Evolutionary conservation across 352 stramenopile species (phyloP).

Genomic region (Blastocystis sp.): DNA sequence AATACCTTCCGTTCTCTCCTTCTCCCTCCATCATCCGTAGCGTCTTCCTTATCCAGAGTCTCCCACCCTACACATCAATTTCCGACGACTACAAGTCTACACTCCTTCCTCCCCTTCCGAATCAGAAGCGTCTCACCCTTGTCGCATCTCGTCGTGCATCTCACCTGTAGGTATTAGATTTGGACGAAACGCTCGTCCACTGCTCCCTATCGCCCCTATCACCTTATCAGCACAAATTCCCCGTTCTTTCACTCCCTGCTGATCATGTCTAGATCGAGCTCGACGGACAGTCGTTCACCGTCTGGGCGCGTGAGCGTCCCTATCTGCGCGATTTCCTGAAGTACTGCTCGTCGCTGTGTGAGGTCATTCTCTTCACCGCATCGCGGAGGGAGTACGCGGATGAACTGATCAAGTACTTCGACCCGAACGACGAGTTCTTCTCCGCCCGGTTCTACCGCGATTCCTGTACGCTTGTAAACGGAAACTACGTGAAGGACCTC

Average conservation of each 20-base stretch:
- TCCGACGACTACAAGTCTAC: too few relatives aligned
- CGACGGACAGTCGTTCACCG: not conserved
- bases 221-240: not conserved
- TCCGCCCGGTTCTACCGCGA: slow-evolving; percentile 26
- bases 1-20: slow-evolving; percentile 3
- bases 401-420: slow-evolving; percentile 10
- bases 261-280: not conserved
- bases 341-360: slow-evolving; percentile 41
- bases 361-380: slow-evolving; percentile 52
- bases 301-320: slow-evolving; percentile 12
- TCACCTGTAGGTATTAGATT: not conserved
- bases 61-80: slow-evolving; percentile 26
- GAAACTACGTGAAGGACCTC: slow-evolving; percentile 51
- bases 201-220: not conserved
- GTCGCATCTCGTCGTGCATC: not conserved
- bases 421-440: slow-evolving; percentile 22
- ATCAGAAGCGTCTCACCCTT: not conserved
- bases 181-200: slow-evolving; percentile 53
- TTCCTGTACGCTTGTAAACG: not conserved
- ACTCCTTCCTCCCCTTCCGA: not conserved
- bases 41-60: slow-evolving; percentile 25
- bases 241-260: not conserved
- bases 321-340: slow-evolving; percentile 6
- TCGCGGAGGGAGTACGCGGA: slow-evolving; percentile 48
- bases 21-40: not conserved